Percentiles rank a stretch among this genome's conserved stretches.
These are phyloP conservation scores for Vanrija humicola DNA, from an alignment of 1,284 basidiomycete genomes.

Conservation along the genomic window DNA sequence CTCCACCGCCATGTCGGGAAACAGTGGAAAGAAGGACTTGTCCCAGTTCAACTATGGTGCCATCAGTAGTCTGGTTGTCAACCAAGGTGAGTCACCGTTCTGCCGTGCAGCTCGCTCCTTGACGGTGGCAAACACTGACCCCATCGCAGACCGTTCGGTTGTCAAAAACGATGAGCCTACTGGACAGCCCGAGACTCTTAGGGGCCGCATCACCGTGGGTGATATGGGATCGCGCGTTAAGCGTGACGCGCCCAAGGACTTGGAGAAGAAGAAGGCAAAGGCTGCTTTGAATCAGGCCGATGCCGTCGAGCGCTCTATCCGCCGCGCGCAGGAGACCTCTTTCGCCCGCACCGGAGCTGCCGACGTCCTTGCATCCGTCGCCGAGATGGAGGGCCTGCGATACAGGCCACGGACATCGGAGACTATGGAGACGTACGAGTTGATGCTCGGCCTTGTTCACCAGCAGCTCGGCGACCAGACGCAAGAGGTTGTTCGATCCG, in stretches of 20 bases:
- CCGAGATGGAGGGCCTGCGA: slow-evolving; percentile 85
- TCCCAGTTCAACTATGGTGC: slow-evolving; percentile 87
- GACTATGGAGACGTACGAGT: slow-evolving; percentile 90
- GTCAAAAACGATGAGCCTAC: slow-evolving; percentile 90
- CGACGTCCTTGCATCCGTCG: slow-evolving; percentile 87
- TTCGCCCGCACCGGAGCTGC: slow-evolving; percentile 53
- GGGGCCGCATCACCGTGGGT: slow-evolving; percentile 80
- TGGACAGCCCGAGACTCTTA: slow-evolving; percentile 88
- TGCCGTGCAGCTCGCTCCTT: neutral
- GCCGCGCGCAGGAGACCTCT: slow-evolving; percentile 39
- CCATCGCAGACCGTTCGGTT: slow-evolving; percentile 41
- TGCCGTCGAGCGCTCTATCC: slow-evolving; percentile 49
- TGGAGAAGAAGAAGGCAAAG: slow-evolving; percentile 94
- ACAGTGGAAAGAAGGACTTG: slow-evolving; percentile 57
- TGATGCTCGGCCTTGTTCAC: slow-evolving; percentile 82
- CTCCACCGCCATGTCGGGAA: slow-evolving; percentile 43
- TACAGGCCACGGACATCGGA: slow-evolving; percentile 92
- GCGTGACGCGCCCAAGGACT: slow-evolving; percentile 77
- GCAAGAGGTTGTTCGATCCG: slow-evolving; percentile 90
- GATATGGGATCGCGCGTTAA: slow-evolving; percentile 92
- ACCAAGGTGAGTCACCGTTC: slow-evolving; percentile 55
- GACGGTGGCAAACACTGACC: slow-evolving; percentile 1
- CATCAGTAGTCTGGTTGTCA: slow-evolving; percentile 80
- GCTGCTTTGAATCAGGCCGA: slow-evolving; percentile 53
- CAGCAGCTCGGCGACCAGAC: slow-evolving; percentile 86